Evolutionary conservation across 495 filamentous ascomycete genomes (phyloP).

Genomic region (Aspergillus bridgeri): DNA sequence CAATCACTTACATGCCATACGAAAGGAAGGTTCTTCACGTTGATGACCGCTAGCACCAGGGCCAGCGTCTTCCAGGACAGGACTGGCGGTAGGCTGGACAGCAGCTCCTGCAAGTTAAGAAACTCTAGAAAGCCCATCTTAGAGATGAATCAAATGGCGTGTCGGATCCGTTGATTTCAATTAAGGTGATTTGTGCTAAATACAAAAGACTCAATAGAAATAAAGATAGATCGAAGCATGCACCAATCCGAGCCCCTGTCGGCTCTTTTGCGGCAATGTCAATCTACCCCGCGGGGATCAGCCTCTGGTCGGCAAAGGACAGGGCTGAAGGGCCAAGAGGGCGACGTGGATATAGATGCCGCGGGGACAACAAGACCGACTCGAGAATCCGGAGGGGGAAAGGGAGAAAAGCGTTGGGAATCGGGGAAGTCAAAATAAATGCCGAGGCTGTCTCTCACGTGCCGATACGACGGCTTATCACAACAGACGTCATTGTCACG

Average conservation of each 20-base stretch:
- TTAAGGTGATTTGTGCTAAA: background rate
- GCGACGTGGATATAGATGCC: background rate
- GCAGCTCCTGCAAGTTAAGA: conserved; percentile 20
- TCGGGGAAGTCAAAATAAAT: background rate
- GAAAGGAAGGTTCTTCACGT: conserved; percentile 60
- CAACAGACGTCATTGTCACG: background rate
- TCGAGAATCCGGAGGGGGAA: background rate
- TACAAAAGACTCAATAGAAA: background rate
- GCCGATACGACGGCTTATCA: conserved; percentile 4
- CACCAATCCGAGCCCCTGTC: background rate
- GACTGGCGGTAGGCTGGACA: conserved; percentile 24
- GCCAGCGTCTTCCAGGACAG: conserved; percentile 52
- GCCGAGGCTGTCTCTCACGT: conserved; percentile 16
- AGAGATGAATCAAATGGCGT: too few relatives aligned
- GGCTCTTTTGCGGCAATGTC: background rate
- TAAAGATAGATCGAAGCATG: background rate
- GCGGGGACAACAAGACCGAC: background rate
- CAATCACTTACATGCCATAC: conserved; percentile 57
- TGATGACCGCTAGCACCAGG: conserved; percentile 52
- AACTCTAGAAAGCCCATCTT: conserved; percentile 2
- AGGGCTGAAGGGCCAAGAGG: background rate
- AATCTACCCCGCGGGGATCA: background rate
- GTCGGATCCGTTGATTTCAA: too few relatives aligned
- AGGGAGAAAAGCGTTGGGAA: conserved; percentile 1
- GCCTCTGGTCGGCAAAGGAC: background rate